phyloP scores from a whole-genome alignment of 2,329 filamentous ascomycete species.

The Dactylellina drechsleri region DNA sequence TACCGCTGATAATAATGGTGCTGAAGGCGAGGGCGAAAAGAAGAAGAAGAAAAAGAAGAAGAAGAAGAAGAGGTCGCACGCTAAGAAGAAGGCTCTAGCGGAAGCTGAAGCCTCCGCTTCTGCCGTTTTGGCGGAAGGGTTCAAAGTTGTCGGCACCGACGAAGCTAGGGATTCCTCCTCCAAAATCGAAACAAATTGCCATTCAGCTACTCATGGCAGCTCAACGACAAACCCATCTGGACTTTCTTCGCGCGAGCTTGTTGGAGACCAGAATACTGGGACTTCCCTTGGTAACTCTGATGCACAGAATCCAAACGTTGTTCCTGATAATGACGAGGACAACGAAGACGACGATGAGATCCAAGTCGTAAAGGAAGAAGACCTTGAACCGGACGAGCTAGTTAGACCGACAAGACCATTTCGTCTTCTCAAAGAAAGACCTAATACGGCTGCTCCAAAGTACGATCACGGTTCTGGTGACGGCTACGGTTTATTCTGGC shows the following conservation, averaged over 20 bases:
- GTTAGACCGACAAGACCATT: conserved; percentile 32
- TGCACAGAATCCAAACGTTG: conserved; percentile 12
- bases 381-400: conserved; percentile 32
- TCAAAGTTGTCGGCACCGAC: conserved; percentile 28
- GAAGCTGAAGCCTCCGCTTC: conserved; percentile 19
- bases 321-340: not conserved
- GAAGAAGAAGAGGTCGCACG: conserved; percentile 30
- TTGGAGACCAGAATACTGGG: conserved; percentile 24
- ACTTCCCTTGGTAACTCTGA: conserved; percentile 19
- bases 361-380: conserved; percentile 10
- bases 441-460: conserved; percentile 59
- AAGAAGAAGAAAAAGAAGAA: conserved; percentile 40
- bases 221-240: conserved; percentile 32
- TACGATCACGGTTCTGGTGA: conserved; percentile 63
- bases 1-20: conserved; percentile 12
- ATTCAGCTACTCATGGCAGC: conserved; percentile 37
- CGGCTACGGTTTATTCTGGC: conserved; percentile 76
- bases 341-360: conserved; percentile 24
- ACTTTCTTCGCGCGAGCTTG: conserved; percentile 20
- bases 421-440: conserved; percentile 35
- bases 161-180: conserved; percentile 26
- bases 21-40: conserved; percentile 13
- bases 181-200: conserved; percentile 15
- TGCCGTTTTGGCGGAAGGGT: conserved; percentile 34
- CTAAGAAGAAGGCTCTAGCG: conserved; percentile 26